Base-by-base conservation (phyloP, 345 rosid genomes). In the Limnanthes douglasii region DNA sequence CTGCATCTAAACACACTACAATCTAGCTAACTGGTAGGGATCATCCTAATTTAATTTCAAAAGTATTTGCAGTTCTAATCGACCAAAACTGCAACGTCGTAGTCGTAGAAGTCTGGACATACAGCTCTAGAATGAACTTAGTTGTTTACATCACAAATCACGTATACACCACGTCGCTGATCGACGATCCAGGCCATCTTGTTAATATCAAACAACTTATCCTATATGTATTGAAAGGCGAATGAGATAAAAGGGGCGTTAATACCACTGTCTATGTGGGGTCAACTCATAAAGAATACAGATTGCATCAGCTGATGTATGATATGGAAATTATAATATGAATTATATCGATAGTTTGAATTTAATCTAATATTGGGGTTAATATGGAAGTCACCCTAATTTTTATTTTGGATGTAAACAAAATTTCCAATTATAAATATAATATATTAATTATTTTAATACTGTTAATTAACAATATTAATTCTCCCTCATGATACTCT, bases 31-130 rank as follows among this genome's bases (percentile, higher is more conserved):
- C 76, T 0, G 93, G 86, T 33, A 72, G 81, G 43, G 86, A 75
- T 47, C 53, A 85, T 3, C 86, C 93, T 0, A 82, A 85, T 34
- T 57, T 79, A 53, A 81, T 79, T 12, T 79, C 93, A 1, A 85
- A 79, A 48, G 64, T 75, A 12, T 75, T 66, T 27, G 93, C 93
- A 3, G 81, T 79, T 53, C 74, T 79, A 3, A 31, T 82, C 1
- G 73, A 72, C 71, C 75, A 61, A 22, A 72, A 75, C 27, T 79
- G 86, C n/a, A n/a, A n/a, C n/a, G n/a, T n/a, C n/a, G n/a, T n/a
- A n/a, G n/a, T n/a, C n/a, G n/a, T n/a, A n/a, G 93, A 75, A 56
- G 85, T 79, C 37, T 79, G 85, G 93, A 79, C 93, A 47, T 85
- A 79, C 55, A 79, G 75, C 56, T 72, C 78, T 15, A 62, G 93